Evolutionary conservation across 805 yeast species (phyloP).

Genomic region (Clavispora carvajalis): DNA sequence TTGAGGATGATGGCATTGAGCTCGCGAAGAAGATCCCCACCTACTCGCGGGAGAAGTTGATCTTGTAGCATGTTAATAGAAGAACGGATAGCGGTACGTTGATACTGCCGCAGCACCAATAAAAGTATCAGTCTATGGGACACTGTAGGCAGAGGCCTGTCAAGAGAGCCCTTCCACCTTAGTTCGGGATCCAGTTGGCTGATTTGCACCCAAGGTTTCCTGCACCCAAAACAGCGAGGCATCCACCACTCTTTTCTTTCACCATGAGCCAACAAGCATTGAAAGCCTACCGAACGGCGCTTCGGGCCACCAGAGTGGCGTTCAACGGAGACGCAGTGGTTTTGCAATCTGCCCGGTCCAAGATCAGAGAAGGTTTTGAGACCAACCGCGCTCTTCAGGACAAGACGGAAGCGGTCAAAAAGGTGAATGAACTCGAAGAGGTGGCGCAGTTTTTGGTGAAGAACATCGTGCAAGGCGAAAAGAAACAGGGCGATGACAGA

Average conservation of each 20-base stretch:
- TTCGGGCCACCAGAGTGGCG: slow-evolving; percentile 61
- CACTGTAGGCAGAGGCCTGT: no score
- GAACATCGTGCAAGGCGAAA: slow-evolving; percentile 84
- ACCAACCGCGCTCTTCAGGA: slow-evolving; percentile 19
- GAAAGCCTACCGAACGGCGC: slow-evolving; percentile 61
- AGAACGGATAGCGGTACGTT: background rate
- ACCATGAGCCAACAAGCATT: slow-evolving; percentile 9
- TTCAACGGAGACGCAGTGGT: slow-evolving; percentile 48
- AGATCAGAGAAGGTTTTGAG: slow-evolving; percentile 53
- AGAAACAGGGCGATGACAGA: slow-evolving; percentile 32
- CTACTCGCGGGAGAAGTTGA: slow-evolving; percentile 49
- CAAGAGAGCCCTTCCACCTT: no score
- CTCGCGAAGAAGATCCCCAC: slow-evolving; percentile 44
- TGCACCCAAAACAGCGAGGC: background rate
- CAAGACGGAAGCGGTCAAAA: slow-evolving; percentile 43
- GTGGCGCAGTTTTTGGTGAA: slow-evolving; percentile 63
- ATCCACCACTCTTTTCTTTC: background rate
- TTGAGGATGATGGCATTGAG: slow-evolving; percentile 23
- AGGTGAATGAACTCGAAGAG: slow-evolving; percentile 43
- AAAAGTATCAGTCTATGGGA: no score
- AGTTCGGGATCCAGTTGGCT: background rate
- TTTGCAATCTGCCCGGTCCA: slow-evolving; percentile 53
- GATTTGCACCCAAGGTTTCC: background rate
- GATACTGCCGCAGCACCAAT: background rate
- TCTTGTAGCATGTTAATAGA: slow-evolving; percentile 19